A percentile compares a stretch with the other conserved stretches of the same genome.
Evolutionary conservation across 2,329 filamentous ascomycete genomes (phyloP).

Genomic region (Rugonectria rugulosa): DNA sequence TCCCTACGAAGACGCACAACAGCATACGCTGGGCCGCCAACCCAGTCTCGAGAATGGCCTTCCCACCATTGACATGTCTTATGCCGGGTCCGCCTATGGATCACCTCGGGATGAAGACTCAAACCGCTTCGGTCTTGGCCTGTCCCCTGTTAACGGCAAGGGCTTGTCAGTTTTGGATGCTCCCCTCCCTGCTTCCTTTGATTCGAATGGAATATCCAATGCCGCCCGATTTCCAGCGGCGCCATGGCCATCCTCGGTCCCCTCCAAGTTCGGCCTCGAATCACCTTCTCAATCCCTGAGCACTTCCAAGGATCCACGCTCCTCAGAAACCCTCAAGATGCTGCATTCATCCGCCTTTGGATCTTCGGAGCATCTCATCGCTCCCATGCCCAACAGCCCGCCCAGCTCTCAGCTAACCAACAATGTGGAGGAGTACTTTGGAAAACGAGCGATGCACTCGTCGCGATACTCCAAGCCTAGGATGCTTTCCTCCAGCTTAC

Average conservation of each 20-base stretch:
- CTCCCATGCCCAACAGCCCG: constrained; percentile 55
- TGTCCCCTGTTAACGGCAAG: constrained; percentile 77
- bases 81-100: constrained; percentile 72
- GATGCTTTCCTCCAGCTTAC: constrained; percentile 72
- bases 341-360: constrained; percentile 74
- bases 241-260: constrained; percentile 90
- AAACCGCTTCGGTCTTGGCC: constrained; percentile 70
- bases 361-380: constrained; percentile 68
- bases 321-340: constrained; percentile 69
- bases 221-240: constrained; percentile 80
- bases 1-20: constrained; percentile 50
- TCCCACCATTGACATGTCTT: constrained; percentile 66
- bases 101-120: constrained; percentile 78
- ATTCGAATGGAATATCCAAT: constrained; percentile 93
- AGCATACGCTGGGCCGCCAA: constrained; percentile 55
- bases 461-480: constrained; percentile 73
- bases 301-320: constrained; percentile 65
- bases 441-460: constrained; percentile 76
- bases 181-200: constrained; percentile 91
- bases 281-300: constrained; percentile 80
- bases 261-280: constrained; percentile 89
- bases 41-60: constrained; percentile 63
- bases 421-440: constrained; percentile 65
- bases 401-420: constrained; percentile 60
- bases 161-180: constrained; percentile 91